Base-by-base conservation (phyloP, 805 yeast genomes). In the Ogataea nakhonphanomensis region DNA sequence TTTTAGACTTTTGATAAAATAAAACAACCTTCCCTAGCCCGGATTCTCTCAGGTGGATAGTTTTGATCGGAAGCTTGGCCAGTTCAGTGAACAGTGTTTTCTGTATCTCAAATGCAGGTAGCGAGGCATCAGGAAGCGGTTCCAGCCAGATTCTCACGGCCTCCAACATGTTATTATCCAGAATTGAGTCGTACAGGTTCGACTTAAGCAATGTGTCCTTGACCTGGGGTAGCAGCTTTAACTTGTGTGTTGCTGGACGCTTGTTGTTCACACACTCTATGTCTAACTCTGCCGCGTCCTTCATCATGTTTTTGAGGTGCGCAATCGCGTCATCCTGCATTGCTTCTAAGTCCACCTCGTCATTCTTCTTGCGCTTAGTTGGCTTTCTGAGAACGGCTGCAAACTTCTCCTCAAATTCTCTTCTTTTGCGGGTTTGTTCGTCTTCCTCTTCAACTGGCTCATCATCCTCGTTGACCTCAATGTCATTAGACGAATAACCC, bases 51-150 rank as follows among this genome's bases (percentile, higher is more conserved):
- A 93, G 69, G 66, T 93, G 99, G 57, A 88, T 93, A 2, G 98
- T 91, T 67, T 91, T 91, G 58, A 93, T 89, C 15, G 98, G 99
- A 44, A 93, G 71, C 40, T 79, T 74, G 24, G 76, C 72, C 42
- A 93, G 67, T 26, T 95, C 84, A 13, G 70, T 69, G 51, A 93
- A 85, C 53, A 93, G 66, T 41, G 84, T 90, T 61, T 84, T 87
- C 62, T 93, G 99, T 50, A 93, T 91, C 62, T 89, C 95, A 66
- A 84, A 93, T 1, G 96, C 90, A n/a, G 99, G 99, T 65, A 93
- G 73, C 8, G 96, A 87, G 33, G 95, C 95, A 70, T 95, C 98
- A 3, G 99, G 99, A 54, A 93, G 73, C 23, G 99, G 99, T 64
- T 93, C 99, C 43, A 93, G 72, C 99, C 99, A 93, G 61, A 88